These are phyloP conservation scores for Annulohypoxylon moriforme DNA, from an alignment of 495 filamentous ascomycete species.

Conservation along the genomic window DNA sequence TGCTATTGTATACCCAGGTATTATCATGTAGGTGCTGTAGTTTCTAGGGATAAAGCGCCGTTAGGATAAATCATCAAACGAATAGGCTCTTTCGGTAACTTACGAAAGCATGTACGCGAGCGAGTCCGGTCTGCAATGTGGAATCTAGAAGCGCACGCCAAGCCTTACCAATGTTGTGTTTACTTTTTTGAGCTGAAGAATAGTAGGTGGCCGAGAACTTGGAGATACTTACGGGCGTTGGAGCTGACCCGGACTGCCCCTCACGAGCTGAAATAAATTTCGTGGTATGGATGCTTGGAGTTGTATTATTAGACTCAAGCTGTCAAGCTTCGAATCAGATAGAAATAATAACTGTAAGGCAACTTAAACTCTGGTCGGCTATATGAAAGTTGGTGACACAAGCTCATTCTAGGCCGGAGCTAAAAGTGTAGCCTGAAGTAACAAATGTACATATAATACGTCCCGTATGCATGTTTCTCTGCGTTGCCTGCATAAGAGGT, in stretches of 20 bases:
- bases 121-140: neutral
- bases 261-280: conserved; percentile 5
- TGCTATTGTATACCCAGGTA: conserved; percentile 10
- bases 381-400: conserved; percentile 3
- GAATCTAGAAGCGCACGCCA: conserved; percentile 6
- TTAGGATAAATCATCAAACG: conserved; percentile 26
- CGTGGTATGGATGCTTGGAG: neutral
- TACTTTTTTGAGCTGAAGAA: conserved; percentile 20
- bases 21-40: neutral
- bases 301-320: neutral
- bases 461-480: neutral
- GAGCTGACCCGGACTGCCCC: conserved; percentile 18
- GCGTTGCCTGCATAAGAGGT: neutral
- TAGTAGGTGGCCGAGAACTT: conserved; percentile 11
- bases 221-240: conserved; percentile 2
- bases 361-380: neutral
- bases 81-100: conserved; percentile 16
- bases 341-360: conserved; percentile 19
- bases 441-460: too few species aligned
- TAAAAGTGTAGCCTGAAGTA: conserved; percentile 12
- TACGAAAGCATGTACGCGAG: conserved; percentile 11
- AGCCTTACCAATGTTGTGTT: conserved; percentile 15
- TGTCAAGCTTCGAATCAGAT: conserved; percentile 6
- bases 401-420: conserved; percentile 11
- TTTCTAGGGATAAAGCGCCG: conserved; percentile 14